Base-by-base conservation (phyloP, 164 flowering plant genomes). In the Annona squamosa region DNA sequence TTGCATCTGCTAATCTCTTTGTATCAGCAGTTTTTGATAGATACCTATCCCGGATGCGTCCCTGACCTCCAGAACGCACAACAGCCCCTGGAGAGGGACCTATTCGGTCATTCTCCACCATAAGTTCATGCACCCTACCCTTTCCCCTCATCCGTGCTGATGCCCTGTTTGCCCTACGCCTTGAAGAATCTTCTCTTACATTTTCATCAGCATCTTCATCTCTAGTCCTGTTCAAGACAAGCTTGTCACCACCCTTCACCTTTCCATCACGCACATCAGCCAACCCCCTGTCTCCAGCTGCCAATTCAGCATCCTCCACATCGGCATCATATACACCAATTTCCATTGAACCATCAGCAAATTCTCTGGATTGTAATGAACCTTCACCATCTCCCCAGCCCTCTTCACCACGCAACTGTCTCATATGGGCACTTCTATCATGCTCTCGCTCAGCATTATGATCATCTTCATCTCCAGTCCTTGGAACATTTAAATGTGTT, bases 131-230 rank as follows among this genome's bases (percentile, higher is more conserved):
- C 48, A 70, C 69, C 81, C 88, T 85, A 48, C 85, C 92, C 78
- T 83, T 93, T 10, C 88, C 91, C 81, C 86, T 87, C 63, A 76
- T 73, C 80, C 84, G 87, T 73, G 77, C 59, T 80, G 75, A 81
- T 69, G 83, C 91, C 74, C 96, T 89, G 71, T 73, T 83, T 42
- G 68, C 48, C 76, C 80, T 85, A 46, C 89, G 86, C 80, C 91
- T 89, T 61, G 85, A 78, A 2, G 85, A 79, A 56, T 90, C 96
- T 56, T 88, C 96, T 84, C 91, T 86, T 4, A 71, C 78, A 83
- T 76, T 84, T 46, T 89, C 94, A 76, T 88, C 98, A 72, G 61
- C 45, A 67, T 86, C 90, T 72, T 83, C 89, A 72, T 83, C 87
- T 72, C 84, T 74, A 13, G 18, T 47, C 80, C 76, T 83, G 45